Conservation (phyloP, 345 rosid species). For the Clarkia xantiana region DNA sequence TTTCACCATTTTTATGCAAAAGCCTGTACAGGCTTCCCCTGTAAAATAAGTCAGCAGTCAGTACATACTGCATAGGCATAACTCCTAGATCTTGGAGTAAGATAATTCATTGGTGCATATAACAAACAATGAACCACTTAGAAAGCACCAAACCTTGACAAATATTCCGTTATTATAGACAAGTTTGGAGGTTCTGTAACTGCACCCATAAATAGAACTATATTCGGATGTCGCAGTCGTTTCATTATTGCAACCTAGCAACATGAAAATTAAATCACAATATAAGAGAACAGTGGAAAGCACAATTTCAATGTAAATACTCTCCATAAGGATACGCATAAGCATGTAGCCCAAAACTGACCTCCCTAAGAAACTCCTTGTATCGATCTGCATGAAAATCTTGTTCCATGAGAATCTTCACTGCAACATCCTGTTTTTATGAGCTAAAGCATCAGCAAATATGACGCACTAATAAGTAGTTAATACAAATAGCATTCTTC, state of each 20-base stretch:
- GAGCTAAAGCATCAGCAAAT: too few species aligned
- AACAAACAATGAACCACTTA: too few species aligned
- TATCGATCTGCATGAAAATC: slow-evolving; percentile 76
- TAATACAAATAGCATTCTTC: too few species aligned
- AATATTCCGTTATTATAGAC: slow-evolving; percentile 95
- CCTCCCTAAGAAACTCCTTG: slow-evolving; percentile 55
- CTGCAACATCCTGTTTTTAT: slow-evolving; percentile 85
- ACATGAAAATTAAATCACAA: not conserved
- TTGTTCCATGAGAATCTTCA: slow-evolving; percentile 99
- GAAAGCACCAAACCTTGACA: slow-evolving; percentile 51
- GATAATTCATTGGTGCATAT: too few species aligned
- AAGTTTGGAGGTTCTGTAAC: slow-evolving; percentile 92
- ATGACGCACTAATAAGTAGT: too few species aligned
- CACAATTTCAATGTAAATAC: not conserved
- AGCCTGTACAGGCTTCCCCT: slow-evolving; percentile 96
- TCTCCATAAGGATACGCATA: not conserved
- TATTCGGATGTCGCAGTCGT: slow-evolving; percentile 94
- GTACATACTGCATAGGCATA: not conserved
- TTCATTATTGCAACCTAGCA: slow-evolving; percentile 93
- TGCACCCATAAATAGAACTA: slow-evolving; percentile 98
- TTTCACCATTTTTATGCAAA: slow-evolving; percentile 73
- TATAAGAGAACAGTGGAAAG: not conserved
- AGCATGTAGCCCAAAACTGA: slow-evolving; percentile 45
- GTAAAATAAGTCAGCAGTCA: slow-evolving; percentile 17
- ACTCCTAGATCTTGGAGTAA: not conserved